Base-by-base conservation (phyloP, 1,139 yeast species). In the Geotrichum siamense region DNA sequence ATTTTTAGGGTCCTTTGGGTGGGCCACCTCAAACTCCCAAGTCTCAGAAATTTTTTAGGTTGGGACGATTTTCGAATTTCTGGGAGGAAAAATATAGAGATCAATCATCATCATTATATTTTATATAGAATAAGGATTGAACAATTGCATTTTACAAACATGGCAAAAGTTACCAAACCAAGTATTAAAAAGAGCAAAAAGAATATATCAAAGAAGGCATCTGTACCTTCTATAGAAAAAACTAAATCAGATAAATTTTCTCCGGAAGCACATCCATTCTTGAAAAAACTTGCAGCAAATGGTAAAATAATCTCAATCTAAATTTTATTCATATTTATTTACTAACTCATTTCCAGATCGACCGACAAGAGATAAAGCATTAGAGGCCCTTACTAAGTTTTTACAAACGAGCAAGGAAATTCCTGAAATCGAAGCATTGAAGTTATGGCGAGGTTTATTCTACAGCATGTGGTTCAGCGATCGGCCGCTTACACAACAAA, bases 391-490 rank as follows among this genome's bases (percentile, higher is more conserved):
- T 51, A 72, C 72, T 51, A 73, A 72, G 51, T 84, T 75, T 58
- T 67, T 89, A 37, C 61, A 72, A 5, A 60, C 69, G 12, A 60
- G 61, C 37, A 67, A 62, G 41, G 57, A 60, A 13, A 57, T 75
- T 19, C 69, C 73, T 20, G 65, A 68, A 38, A 50, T 71, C 16
- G 95, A 89, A 50, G 71, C 79, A 54, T 82, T 82, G 54, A 87
- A 89, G 62, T 69, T 91, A 48, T 91, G 97, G 96, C 86, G 84
- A 64, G 98, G 97, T 8, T 71, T 91, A 40, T 91, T 82, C 64
- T 91, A 72, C 61, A 60, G 79, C 23, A 85, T 91, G 95, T 91
- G 98, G 98, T 86, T 82, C 64, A 77, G 94, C 59, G 98, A 91
- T 64, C 76, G 93, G 56, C 94, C 96, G 25, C 72, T 81, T 54